Conservation (phyloP, 768 basidiomycete genomes). For the Amyloporia xantha region DNA sequence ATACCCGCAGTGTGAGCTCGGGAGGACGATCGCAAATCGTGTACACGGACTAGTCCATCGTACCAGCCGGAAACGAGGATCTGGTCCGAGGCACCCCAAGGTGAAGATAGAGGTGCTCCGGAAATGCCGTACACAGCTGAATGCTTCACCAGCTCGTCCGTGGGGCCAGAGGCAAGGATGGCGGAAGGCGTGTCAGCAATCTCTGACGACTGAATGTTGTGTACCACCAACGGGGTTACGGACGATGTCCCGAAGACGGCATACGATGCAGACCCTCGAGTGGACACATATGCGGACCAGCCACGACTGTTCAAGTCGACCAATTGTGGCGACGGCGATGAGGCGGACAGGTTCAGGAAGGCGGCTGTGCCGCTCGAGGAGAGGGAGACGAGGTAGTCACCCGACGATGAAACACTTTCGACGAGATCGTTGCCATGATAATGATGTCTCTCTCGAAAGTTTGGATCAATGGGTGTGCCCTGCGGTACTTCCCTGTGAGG, state of each 20-base stretch:
- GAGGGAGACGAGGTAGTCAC: slow-evolving; percentile 43
- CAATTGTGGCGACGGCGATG: slow-evolving; percentile 17
- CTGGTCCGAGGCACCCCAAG: slow-evolving; percentile 66
- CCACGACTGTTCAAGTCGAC: slow-evolving; percentile 46
- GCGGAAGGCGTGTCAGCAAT: slow-evolving; percentile 44
- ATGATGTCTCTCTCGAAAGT: slow-evolving; percentile 15
- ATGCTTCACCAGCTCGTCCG: slow-evolving; percentile 22
- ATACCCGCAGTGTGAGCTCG: slow-evolving; percentile 9
- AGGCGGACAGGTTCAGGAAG: slow-evolving; percentile 26
- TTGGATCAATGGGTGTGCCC: slow-evolving; percentile 8
- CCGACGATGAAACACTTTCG: slow-evolving; percentile 48
- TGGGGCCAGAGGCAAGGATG: slow-evolving; percentile 35
- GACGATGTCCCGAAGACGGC: slow-evolving; percentile 67
- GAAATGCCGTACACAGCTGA: slow-evolving; percentile 72
- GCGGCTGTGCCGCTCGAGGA: slow-evolving; percentile 48
- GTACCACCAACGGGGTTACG: slow-evolving; percentile 48
- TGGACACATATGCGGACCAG: slow-evolving; percentile 58
- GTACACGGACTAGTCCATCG: slow-evolving; percentile 65
- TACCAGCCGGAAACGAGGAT: slow-evolving; percentile 79
- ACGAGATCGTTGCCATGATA: slow-evolving; percentile 42
- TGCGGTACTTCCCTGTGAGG: slow-evolving; percentile 7
- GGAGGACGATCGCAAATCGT: slow-evolving; percentile 59
- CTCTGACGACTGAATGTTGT: slow-evolving; percentile 42
- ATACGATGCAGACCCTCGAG: slow-evolving; percentile 45
- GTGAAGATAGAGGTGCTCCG: slow-evolving; percentile 50